phyloP scores from a whole-genome alignment of 202 grass and related monocot species.

The Saccharum hybrid region DNA sequence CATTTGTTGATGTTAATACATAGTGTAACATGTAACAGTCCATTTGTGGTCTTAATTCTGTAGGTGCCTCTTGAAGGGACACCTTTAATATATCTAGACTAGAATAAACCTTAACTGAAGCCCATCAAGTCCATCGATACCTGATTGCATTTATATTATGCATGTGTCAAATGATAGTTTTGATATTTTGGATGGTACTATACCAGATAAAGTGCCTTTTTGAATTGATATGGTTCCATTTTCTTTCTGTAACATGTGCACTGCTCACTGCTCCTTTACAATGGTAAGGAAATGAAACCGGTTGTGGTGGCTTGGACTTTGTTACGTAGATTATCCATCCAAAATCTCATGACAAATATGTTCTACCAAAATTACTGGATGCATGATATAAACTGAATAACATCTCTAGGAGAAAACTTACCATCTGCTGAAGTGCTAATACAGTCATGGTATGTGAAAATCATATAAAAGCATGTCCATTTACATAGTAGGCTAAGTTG shows the following conservation, averaged over 20 bases:
- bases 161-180: neutral
- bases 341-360: neutral
- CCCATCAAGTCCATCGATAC: neutral
- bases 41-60: neutral
- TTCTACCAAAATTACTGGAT: neutral
- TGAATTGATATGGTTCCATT: neutral
- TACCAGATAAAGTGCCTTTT: neutral
- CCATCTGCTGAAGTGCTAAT: neutral
- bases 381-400: slow-evolving; percentile 5
- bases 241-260: neutral
- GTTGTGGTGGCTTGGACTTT: neutral
- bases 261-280: neutral
- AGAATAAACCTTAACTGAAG: neutral
- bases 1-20: neutral
- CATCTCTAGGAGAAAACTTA: slow-evolving; percentile 1
- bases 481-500: slow-evolving; percentile 10
- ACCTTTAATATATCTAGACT: neutral
- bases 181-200: neutral
- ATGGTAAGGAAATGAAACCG: neutral
- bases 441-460: neutral
- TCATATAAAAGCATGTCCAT: neutral
- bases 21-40: neutral
- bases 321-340: neutral
- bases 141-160: neutral
- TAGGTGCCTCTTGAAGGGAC: neutral